These are phyloP conservation scores for Rhodotorula kratochvilovae DNA, from an alignment of 768 basidiomycete genomes.

Conservation along the genomic window DNA sequence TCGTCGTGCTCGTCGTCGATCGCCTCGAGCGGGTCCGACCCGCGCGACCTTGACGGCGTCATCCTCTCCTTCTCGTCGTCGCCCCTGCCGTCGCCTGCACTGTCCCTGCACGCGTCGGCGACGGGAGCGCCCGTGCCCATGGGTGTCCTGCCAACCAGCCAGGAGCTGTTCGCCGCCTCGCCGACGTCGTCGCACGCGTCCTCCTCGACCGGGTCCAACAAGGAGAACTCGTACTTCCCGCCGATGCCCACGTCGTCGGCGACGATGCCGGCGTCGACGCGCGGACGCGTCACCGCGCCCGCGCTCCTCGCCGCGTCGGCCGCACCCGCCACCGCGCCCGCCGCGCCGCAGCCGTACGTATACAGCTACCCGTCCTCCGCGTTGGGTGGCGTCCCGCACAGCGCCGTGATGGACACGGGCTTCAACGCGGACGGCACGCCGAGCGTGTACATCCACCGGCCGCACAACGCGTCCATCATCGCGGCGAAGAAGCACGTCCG, in stretches of 20 bases:
- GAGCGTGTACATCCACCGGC: slow-evolving; percentile 23
- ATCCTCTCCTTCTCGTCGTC: slow-evolving; percentile 31
- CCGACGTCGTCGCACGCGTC: neutral
- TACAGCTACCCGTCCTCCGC: neutral
- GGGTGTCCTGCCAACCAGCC: neutral
- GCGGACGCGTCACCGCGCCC: neutral
- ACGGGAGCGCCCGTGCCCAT: neutral
- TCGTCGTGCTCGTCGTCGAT: slow-evolving; percentile 13
- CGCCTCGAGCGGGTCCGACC: slow-evolving; percentile 20
- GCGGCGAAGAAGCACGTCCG: slow-evolving; percentile 39
- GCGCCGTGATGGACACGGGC: neutral
- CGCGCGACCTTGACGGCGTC: slow-evolving; percentile 31
- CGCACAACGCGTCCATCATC: slow-evolving; percentile 31
- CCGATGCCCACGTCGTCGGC: neutral
- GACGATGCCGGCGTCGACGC: neutral
- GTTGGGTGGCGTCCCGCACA: neutral
- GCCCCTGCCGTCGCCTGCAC: slow-evolving; percentile 5
- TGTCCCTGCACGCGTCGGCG: neutral
- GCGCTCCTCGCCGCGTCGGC: neutral
- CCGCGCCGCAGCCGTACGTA: slow-evolving; percentile 3
- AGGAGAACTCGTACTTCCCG: slow-evolving; percentile 5
- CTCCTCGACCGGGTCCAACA: neutral
- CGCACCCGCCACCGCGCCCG: neutral
- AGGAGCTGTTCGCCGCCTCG: neutral
- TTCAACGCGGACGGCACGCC: neutral